phyloP scores from a whole-genome alignment of 495 filamentous ascomycete species.

The Lasiosphaeria miniovina region DNA sequence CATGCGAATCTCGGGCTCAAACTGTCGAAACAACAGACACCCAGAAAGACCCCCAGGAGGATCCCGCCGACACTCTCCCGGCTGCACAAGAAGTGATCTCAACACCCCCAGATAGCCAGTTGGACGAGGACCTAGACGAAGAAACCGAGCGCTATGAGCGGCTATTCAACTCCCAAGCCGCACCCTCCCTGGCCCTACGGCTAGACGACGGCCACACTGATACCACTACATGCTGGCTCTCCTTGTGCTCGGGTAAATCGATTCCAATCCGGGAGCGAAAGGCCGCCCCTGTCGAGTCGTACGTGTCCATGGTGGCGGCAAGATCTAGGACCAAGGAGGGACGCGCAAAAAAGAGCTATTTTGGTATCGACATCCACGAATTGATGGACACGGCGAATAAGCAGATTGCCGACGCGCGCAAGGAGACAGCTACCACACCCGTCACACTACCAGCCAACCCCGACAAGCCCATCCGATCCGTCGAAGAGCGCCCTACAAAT shows the following conservation, averaged over 20 bases:
- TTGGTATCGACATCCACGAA: constrained; percentile 84
- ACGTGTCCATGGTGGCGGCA: constrained; percentile 64
- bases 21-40: not conserved
- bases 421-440: constrained; percentile 21
- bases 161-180: constrained; percentile 22
- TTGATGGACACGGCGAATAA: constrained; percentile 68
- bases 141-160: constrained; percentile 28
- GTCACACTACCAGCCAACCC: constrained; percentile 23
- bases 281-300: constrained; percentile 49
- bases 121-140: constrained; percentile 18
- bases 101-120: constrained; percentile 21
- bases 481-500: constrained; percentile 34
- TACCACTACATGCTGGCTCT: constrained; percentile 45
- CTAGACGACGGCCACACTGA: constrained; percentile 6
- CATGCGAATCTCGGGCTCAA: constrained; percentile 2
- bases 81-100: constrained; percentile 6
- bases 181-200: constrained; percentile 6
- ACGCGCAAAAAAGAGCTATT: constrained; percentile 77
- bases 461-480: constrained; percentile 33
- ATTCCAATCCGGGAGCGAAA: constrained; percentile 55
- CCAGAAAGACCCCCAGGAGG: not conserved
- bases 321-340: constrained; percentile 66
- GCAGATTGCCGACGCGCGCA: constrained; percentile 37
- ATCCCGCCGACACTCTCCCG: not conserved
- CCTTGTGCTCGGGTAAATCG: constrained; percentile 64